Evolutionary conservation across 106 monocot species (phyloP).

Genomic region (Dactylorhiza incarnata): DNA sequence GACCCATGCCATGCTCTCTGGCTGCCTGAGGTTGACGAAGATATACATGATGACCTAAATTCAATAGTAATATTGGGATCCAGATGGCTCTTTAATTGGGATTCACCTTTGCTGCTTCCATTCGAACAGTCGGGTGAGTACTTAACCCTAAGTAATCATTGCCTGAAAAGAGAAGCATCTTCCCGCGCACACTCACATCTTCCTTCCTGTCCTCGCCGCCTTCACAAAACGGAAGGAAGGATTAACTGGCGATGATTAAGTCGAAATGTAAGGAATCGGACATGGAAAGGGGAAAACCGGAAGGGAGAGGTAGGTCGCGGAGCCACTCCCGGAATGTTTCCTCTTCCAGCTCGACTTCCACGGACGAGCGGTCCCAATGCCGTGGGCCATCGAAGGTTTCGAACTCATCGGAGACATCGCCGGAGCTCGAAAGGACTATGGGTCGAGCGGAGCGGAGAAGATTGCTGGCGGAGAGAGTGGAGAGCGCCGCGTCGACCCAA

Average conservation of each 20-base stretch:
- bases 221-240: background rate
- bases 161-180: slow-evolving; percentile 83
- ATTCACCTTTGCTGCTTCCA: slow-evolving; percentile 50
- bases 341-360: slow-evolving; percentile 51
- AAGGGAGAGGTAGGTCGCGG: slow-evolving; percentile 22
- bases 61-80: background rate
- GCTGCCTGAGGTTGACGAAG: slow-evolving; percentile 39
- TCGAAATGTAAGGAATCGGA: background rate
- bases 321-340: slow-evolving; percentile 46
- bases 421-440: slow-evolving; percentile 23
- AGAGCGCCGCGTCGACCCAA: slow-evolving; percentile 52
- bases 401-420: slow-evolving; percentile 1
- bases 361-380: slow-evolving; percentile 61
- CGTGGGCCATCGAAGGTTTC: slow-evolving; percentile 47
- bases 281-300: slow-evolving; percentile 6
- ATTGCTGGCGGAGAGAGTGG: slow-evolving; percentile 29
- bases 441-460: slow-evolving; percentile 58
- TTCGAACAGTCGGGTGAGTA: slow-evolving; percentile 59
- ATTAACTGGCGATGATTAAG: background rate
- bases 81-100: background rate
- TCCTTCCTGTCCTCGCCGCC: background rate
- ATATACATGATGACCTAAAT: background rate
- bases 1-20: slow-evolving; percentile 70
- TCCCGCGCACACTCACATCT: slow-evolving; percentile 13
- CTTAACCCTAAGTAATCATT: slow-evolving; percentile 88